These are phyloP conservation scores for Trypanosoma brucei DNA, from an alignment of 208 protist genomes.

Conservation along the genomic window DNA sequence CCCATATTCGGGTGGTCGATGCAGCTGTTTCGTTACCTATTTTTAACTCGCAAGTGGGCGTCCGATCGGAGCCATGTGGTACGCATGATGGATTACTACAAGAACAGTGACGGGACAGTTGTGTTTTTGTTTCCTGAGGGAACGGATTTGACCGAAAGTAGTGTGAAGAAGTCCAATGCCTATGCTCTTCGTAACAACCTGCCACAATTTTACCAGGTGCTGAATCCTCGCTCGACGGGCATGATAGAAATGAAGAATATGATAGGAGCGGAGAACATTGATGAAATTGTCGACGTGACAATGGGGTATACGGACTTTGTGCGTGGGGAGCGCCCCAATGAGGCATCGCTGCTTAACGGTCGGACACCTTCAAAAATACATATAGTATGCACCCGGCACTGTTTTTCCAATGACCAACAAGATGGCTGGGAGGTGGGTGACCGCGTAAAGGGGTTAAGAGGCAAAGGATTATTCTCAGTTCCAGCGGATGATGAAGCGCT, in stretches of 20 bases:
- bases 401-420: neutral
- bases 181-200: constrained; percentile 50
- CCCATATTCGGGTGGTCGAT: constrained; percentile 75
- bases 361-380: constrained; percentile 65
- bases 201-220: constrained; percentile 65
- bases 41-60: constrained; percentile 77
- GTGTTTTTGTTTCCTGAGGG: constrained; percentile 86
- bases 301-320: constrained; percentile 79
- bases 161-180: constrained; percentile 52
- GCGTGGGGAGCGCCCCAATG: constrained; percentile 46
- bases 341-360: constrained; percentile 69
- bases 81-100: constrained; percentile 50
- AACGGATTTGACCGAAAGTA: constrained; percentile 73
- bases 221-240: constrained; percentile 79
- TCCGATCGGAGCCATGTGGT: constrained; percentile 59
- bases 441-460: neutral
- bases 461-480: constrained; percentile 1
- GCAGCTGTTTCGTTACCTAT: constrained; percentile 79
- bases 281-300: constrained; percentile 78
- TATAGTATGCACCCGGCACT: constrained; percentile 53
- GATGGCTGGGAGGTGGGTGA: neutral
- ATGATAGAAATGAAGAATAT: constrained; percentile 65
- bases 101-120: constrained; percentile 27
- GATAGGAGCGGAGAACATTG: constrained; percentile 54
- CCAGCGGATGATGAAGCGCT: constrained; percentile 46